These are phyloP conservation scores for Calendula officinalis DNA, from an alignment of 129 eudicot species.

Conservation along the genomic window DNA sequence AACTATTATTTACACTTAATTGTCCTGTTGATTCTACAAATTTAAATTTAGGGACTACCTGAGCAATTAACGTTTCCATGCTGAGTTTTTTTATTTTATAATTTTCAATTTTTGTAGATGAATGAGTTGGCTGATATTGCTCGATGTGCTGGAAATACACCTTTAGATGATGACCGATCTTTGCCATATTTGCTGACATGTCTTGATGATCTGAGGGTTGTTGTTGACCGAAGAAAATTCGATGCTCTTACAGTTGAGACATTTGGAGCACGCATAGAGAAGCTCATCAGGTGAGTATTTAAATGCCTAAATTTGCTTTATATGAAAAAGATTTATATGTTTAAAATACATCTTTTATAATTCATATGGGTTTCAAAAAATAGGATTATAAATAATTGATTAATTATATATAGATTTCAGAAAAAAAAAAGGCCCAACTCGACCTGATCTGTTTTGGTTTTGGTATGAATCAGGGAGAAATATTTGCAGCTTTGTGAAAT, in stretches of 20 bases:
- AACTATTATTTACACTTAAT: neutral
- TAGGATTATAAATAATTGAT: too few relatives aligned
- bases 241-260: slow-evolving; percentile 87
- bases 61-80: too few relatives aligned
- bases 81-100: neutral
- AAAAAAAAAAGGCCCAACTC: too few relatives aligned
- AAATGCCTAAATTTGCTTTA: neutral
- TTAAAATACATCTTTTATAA: too few relatives aligned
- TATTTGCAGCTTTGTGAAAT: slow-evolving; percentile 87
- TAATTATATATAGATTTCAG: too few relatives aligned
- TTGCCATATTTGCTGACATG: slow-evolving; percentile 72
- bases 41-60: too few relatives aligned
- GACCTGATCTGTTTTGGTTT: neutral
- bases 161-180: slow-evolving; percentile 80
- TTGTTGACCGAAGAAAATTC: slow-evolving; percentile 65
- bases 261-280: slow-evolving; percentile 94
- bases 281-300: slow-evolving; percentile 68
- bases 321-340: neutral
- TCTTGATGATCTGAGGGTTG: slow-evolving; percentile 85
- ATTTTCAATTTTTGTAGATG: slow-evolving; percentile 46
- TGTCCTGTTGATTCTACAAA: too few relatives aligned
- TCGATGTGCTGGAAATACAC: slow-evolving; percentile 79
- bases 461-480: slow-evolving; percentile 64
- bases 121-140: slow-evolving; percentile 92
- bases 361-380: too few relatives aligned